Percentiles rank a stretch among this genome's conserved stretches.
Conservation (phyloP, 352 stramenopile genomes). For the Phytopythium cucurbitacearum region DNA sequence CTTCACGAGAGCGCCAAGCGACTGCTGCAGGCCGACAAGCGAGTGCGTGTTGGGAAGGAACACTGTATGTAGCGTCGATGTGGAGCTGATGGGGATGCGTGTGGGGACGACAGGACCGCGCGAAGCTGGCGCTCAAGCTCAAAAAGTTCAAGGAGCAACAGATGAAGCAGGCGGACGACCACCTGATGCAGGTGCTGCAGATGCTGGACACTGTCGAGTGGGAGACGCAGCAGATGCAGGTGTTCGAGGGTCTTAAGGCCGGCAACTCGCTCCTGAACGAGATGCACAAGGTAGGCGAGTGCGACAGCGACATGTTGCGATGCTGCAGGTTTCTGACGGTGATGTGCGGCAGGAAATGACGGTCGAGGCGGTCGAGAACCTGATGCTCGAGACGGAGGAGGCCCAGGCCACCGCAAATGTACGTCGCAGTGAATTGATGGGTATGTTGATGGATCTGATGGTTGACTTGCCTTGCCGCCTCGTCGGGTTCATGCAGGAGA, state of each 20-base stretch:
- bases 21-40: conserved; percentile 61
- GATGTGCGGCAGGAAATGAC: conserved; percentile 65
- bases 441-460: neutral
- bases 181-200: conserved; percentile 82
- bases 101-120: conserved; percentile 49
- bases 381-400: conserved; percentile 88
- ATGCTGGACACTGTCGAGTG: conserved; percentile 89
- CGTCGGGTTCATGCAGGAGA: conserved; percentile 47
- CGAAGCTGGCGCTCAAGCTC: conserved; percentile 83
- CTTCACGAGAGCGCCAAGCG: conserved; percentile 77
- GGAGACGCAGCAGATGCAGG: conserved; percentile 85
- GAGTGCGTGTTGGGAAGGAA: conserved; percentile 21
- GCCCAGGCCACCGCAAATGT: conserved; percentile 74
- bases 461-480: neutral
- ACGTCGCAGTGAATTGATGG: conserved; percentile 6
- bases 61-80: neutral
- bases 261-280: conserved; percentile 85
- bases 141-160: conserved; percentile 90
- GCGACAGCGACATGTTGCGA: neutral
- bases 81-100: conserved; percentile 1
- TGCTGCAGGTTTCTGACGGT: neutral
- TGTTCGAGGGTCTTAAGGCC: conserved; percentile 86
- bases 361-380: conserved; percentile 81
- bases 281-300: conserved; percentile 66
- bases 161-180: conserved; percentile 81